Conservation (phyloP, 2,329 filamentous ascomycete genomes). For the Sporothrix humicola region DNA sequence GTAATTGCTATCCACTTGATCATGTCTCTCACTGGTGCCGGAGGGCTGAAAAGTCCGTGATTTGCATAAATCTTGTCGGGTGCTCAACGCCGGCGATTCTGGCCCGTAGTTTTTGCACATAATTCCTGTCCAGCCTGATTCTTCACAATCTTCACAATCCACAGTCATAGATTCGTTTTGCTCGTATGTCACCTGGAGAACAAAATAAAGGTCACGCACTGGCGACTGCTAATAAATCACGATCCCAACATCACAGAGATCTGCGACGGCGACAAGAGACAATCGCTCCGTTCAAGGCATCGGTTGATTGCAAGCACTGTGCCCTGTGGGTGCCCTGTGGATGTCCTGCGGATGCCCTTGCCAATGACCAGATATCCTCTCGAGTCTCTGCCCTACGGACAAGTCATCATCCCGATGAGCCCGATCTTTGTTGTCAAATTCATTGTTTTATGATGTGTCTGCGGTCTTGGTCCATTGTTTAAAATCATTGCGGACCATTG, state of each 20-base stretch:
- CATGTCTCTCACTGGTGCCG: background rate
- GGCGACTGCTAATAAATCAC: background rate
- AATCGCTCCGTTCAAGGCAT: background rate
- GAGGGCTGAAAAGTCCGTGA: background rate
- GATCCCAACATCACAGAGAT: background rate
- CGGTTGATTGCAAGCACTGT: background rate
- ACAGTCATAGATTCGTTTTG: too few relatives aligned
- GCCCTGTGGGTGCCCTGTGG: background rate
- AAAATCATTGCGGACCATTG: background rate
- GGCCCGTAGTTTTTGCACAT: too few relatives aligned
- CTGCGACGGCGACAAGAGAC: background rate
- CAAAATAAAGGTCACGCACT: background rate
- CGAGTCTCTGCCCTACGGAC: background rate
- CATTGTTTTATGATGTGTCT: too few relatives aligned
- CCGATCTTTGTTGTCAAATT: background rate
- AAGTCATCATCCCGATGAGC: background rate
- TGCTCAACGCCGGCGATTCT: too few relatives aligned
- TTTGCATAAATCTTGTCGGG: background rate
- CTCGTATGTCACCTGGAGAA: too few relatives aligned
- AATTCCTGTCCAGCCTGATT: too few relatives aligned
- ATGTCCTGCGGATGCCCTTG: background rate
- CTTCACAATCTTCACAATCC: too few relatives aligned
- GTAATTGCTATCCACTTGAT: background rate
- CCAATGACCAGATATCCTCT: too few relatives aligned
- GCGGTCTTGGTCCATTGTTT: background rate